phyloP scores from a whole-genome alignment of 2,329 filamentous ascomycete species.

The Penicillium sp. region DNA sequence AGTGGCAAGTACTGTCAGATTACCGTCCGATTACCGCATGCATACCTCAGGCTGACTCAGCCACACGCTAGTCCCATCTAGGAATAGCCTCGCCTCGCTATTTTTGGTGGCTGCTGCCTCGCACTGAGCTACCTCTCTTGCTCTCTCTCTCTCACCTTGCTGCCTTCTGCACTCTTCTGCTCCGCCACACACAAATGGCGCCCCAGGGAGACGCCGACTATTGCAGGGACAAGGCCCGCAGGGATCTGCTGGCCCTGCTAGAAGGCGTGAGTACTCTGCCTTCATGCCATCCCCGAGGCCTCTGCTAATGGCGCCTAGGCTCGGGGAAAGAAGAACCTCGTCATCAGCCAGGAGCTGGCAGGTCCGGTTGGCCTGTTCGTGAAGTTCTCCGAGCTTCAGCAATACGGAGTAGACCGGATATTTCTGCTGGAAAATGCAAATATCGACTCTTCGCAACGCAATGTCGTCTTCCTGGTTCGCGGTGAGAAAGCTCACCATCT shows the following conservation, averaged over 20 bases:
- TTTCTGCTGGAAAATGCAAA: slow-evolving; percentile 97
- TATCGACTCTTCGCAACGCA: slow-evolving; percentile 89
- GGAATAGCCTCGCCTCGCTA: slow-evolving; percentile 24
- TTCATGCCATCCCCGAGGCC: slow-evolving; percentile 10
- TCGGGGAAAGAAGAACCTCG: slow-evolving; percentile 96
- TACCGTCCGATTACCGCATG: slow-evolving; percentile 4
- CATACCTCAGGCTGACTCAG: slow-evolving; percentile 17
- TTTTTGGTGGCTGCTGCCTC: slow-evolving; percentile 24
- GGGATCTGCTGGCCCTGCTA: slow-evolving; percentile 86
- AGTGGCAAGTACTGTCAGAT: slow-evolving; percentile 3
- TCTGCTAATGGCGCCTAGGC: slow-evolving; percentile 63
- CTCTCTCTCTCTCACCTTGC: not conserved
- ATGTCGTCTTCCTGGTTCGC: slow-evolving; percentile 89
- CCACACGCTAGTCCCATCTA: slow-evolving; percentile 23
- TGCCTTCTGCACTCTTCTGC: not conserved
- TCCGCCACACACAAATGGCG: slow-evolving; percentile 26
- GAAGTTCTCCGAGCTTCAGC: slow-evolving; percentile 92
- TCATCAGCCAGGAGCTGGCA: slow-evolving; percentile 87
- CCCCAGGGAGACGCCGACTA: slow-evolving; percentile 47
- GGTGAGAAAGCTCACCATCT: slow-evolving; percentile 87
- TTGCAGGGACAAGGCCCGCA: slow-evolving; percentile 66
- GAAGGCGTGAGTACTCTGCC: slow-evolving; percentile 78
- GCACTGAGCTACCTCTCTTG: not conserved
- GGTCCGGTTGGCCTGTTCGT: slow-evolving; percentile 89
- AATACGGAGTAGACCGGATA: slow-evolving; percentile 97